Base-by-base conservation (phyloP, 2,329 filamentous ascomycete genomes). In the Byssochlamys sp. region DNA sequence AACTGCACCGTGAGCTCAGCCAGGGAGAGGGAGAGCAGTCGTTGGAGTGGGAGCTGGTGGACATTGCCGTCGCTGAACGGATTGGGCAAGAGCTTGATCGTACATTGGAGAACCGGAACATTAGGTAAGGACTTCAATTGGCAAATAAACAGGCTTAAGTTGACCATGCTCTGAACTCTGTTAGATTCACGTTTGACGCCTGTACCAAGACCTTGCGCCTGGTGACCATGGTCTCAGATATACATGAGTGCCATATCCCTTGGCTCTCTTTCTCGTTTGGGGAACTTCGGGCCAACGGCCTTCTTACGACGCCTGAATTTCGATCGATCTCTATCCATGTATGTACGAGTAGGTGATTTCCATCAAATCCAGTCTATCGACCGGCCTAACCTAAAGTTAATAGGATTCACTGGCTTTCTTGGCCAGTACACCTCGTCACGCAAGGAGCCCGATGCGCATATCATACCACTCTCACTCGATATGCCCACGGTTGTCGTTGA, bases 141-240 rank as follows among this genome's bases (percentile, higher is more conserved):
- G 45, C 45, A 50, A 50, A 50, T 50, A 26, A 50, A 50, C 25
- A 50, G 45, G 45, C 45, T 50, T 50, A 26, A 50, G 45, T 50
- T 50, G 25, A 50, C 45, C 29, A 31, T 31, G 29, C 10, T 31
- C 29, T 31, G 29, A 31, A 31, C 29, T 52, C 14, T 52, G 25
- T 54, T 54, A 54, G 53, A 45, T 24, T 54, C 53, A 54, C 45
- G 45, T 48, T 39, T 26, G 29, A 55, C 53, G 25, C 31, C 10
- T 19, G n/a, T 11, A 25, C 14, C 52, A 55, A 55, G 31, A 26
- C 26, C 19, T 48, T 55, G 10, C 53, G 53, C 4, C 5, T 55
- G 26, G 35, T 50, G 3, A 9, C 14, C 14, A 55, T 55, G 53
- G n/a, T 27, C 12, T 39, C 53, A 11, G 29, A 33, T 25, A 55